phyloP scores from a whole-genome alignment of 2,329 filamentous ascomycete genomes.

The Fusarium nurragi region DNA sequence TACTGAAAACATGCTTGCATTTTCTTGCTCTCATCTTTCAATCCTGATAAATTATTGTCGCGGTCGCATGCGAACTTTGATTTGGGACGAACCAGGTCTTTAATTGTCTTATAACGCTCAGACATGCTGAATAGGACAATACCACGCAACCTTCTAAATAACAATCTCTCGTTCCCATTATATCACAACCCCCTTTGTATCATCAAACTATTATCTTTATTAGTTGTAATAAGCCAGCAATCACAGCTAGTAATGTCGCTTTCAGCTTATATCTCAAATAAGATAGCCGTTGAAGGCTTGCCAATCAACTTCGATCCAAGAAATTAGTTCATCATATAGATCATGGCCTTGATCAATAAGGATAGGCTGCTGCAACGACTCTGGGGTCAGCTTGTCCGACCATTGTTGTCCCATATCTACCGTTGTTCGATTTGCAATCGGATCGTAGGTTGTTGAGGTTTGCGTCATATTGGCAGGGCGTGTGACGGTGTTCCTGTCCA shows the following conservation, averaged over 20 bases:
- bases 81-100: background rate
- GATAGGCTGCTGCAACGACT: constrained; percentile 39
- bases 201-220: background rate
- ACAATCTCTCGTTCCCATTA: background rate
- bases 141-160: background rate
- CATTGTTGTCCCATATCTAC: constrained; percentile 39
- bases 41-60: background rate
- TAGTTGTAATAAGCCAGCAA: background rate
- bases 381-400: constrained; percentile 32
- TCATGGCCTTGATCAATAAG: constrained; percentile 46
- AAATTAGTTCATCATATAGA: constrained; percentile 50
- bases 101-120: too few relatives aligned
- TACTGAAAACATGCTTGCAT: background rate
- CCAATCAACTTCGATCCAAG: constrained; percentile 53
- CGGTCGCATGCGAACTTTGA: background rate
- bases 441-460: constrained; percentile 28
- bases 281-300: constrained; percentile 44
- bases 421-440: constrained; percentile 28
- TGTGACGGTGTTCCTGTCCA: constrained; percentile 6
- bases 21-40: background rate
- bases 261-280: constrained; percentile 13
- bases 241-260: background rate
- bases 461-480: constrained; percentile 15
- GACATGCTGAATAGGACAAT: background rate
- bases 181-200: background rate